Percentiles rank a stretch among this genome's conserved stretches.
Conservation (phyloP, 129 eudicot species). For the Artemisia argyi region DNA sequence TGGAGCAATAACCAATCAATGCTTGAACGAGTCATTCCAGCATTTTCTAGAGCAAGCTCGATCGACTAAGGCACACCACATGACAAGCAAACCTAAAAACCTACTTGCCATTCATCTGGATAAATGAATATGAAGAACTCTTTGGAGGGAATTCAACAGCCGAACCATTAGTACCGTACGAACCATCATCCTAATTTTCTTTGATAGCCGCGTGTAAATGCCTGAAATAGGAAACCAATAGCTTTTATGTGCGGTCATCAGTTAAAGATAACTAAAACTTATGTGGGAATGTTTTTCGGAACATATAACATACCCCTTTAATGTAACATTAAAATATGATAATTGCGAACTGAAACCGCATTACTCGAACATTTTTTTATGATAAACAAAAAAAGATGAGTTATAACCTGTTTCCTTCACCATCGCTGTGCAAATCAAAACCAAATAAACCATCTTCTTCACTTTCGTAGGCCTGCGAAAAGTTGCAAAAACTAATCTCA, state of each 20-base stretch:
- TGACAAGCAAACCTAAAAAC: constrained; percentile 88
- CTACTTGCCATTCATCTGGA: constrained; percentile 92
- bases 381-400: too few species aligned
- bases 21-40: constrained; percentile 72
- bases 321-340: not conserved
- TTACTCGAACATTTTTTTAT: too few species aligned
- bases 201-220: constrained; percentile 65
- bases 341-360: not conserved
- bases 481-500: constrained; percentile 24
- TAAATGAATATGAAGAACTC: constrained; percentile 55
- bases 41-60: constrained; percentile 64
- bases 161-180: constrained; percentile 53
- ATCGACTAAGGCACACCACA: constrained; percentile 87
- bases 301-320: not conserved
- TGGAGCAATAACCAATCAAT: constrained; percentile 94
- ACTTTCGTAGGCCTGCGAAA: constrained; percentile 74
- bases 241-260: not conserved
- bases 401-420: constrained; percentile 74
- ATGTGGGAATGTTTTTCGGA: not conserved
- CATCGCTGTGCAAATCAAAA: constrained; percentile 95
- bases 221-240: constrained; percentile 39
- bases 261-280: not conserved
- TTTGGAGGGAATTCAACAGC: constrained; percentile 58
- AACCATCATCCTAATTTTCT: constrained; percentile 41
- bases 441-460: constrained; percentile 87